Base-by-base conservation (phyloP, 2,329 filamentous ascomycete genomes). In the Stemphylium beticola region DNA sequence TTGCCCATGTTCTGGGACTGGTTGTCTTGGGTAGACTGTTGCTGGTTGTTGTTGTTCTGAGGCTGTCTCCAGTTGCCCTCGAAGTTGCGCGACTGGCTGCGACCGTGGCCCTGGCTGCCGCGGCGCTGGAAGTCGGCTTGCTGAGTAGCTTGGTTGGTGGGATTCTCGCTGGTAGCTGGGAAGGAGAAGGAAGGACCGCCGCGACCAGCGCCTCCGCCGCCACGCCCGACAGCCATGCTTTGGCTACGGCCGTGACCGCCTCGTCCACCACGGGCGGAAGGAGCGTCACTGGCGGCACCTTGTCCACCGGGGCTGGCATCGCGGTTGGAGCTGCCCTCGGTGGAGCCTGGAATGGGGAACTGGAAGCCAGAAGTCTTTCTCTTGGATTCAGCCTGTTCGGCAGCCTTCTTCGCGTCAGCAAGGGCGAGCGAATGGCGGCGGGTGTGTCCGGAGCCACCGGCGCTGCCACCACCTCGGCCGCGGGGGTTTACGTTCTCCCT, bases 51-150 rank as follows among this genome's bases (percentile, higher is more conserved):
- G 46, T 76, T 78, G 18, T 55, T 55, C 65, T 85, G 85, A 65
- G 90, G 93, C 70, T 92, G 96, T 68, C 95, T 90, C 95, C 95
- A 99, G 78, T 99, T 99, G 68, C 93, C 88, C 65, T 99, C 95
- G 71, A 98, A 98, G 78, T 98, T 99, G 60, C 95, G 87, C 20
- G 95, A 99, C 10, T 86, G 86, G 29, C 88, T 89, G 58, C 95
- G 87, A 60, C 85, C 88, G 74, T 99, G 95, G 52, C 91, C 89
- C 62, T 86, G 84, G 67, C 89, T 90, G 66, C 89, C 87, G 65
- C 91, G 90, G 58, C 91, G 88, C 65, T 87, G 83, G 72, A 92
- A 90, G 64, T 95, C 91, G 12, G 78, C 71, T 60, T 79, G 77
- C 58, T 76, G 76, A 58, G 75, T 78, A 56, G 72, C 71, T 60